Base-by-base conservation (phyloP, 106 monocot species). In the Iris macrosiphon region DNA sequence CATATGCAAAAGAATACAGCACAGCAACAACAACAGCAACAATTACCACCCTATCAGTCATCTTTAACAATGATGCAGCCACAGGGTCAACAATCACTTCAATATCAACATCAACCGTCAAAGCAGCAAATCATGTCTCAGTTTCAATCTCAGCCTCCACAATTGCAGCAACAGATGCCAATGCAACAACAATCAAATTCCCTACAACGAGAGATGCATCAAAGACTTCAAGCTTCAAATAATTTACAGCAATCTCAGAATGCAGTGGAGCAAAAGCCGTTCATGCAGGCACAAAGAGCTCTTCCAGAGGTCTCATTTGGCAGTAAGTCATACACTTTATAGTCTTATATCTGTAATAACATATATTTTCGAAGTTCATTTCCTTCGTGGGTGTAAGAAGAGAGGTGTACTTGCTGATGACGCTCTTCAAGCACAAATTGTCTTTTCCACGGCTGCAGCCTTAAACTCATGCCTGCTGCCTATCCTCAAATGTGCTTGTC, bases 181-280 rank as follows among this genome's bases (percentile, higher is more conserved):
- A 60, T 77, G 49, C 92, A 92, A 55, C 82, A 60, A 24, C 78
- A 79, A 45, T 21, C 62, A 43, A 71, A 67, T 55, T 34, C 78
- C 40, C 59, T 78, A n/a, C 78, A 64, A 69, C 45, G 75, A 49
- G 78, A 82, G 58, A 72, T 82, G 60, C 88, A 83, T 30, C 81
- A 79, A 69, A 75, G 76, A 52, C 22, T 83, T 45, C 83, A 82
- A 60, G 58, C 62, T 50, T 72, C 87, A 17, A 62, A 61, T 49
- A 51, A 37, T 8, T 37, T 85, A 42, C 64, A 87, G 51, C 84
- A 77, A 43, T 48, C 65, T 29, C 92, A 76, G 55, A 86, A 67
- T 86, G 56, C 75, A 67, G 62, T 71, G 43, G 83, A 87, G 49
- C 88, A 76, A 37, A 84, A 95, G 57, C 74, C 65, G 65, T 50